Base-by-base conservation (phyloP, 1,284 basidiomycete species). In the Ceratobasidium theobromae region DNA sequence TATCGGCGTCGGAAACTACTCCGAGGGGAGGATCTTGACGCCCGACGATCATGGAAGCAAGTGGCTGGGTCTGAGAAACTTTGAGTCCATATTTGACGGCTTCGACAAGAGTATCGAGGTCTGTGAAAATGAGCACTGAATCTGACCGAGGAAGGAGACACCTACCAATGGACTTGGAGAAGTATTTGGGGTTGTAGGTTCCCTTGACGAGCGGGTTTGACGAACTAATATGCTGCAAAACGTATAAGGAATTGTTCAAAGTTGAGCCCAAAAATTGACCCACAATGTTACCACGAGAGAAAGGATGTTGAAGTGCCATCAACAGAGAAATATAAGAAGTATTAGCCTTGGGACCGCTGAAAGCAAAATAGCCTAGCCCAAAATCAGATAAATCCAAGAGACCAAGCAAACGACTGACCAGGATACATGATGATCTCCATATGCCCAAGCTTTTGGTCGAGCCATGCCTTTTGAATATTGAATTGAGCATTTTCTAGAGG, bases 231-330 rank as follows among this genome's bases (percentile, higher is more conserved):
- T 65, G 60, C 60, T 65, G 30, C 1, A 27, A 49, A 27, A 28
- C 25, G 32, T 6, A 30, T 23, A n/a, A 21, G n/a, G 46, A 49
- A 18, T 18, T 32, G 32, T n/a, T 16, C 16, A 21, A 43, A 18
- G 3, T n/a, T 12, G 5, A 16, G 1, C n/a, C n/a, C n/a, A 33
- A n/a, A 35, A 9, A 54, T 45, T 3, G 16, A 65, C 68, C 52
- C 30, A 69, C 68, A 49, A 49, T 53, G 27, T 53, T 66, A 4
- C 67, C 70, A 27, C 65, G 58, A 12, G 75, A 75, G 25, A 77
- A 68, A 1, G 76, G 75, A 55, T 77, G 77, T 64, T 77, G 77
- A 14, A 77, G 60, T 0, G 77, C 77, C 14, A 75, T 73, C 68
- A 78, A 73, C 3, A 79, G 73, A 9, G 67, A 69, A 38, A 72